Evolutionary conservation across 352 stramenopile species (phyloP).

Genomic region (Phytophthora pistaciae): DNA sequence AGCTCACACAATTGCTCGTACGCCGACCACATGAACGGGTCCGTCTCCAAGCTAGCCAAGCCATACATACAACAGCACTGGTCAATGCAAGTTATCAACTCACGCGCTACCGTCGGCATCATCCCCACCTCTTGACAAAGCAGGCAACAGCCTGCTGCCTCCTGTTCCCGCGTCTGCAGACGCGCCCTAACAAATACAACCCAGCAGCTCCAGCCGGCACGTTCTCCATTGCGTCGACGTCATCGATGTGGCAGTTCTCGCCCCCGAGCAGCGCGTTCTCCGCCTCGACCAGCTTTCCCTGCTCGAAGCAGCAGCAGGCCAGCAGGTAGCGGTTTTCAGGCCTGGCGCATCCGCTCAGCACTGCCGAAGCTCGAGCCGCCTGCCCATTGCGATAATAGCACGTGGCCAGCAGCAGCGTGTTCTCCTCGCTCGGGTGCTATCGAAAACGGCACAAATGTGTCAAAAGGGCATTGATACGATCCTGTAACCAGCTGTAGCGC

Average conservation of each 20-base stretch:
- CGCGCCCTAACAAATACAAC: constrained; percentile 92
- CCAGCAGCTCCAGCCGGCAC: constrained; percentile 90
- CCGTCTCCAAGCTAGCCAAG: constrained; percentile 84
- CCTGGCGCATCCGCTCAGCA: constrained; percentile 52
- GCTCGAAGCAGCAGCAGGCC: constrained; percentile 78
- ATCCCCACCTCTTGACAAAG: constrained; percentile 84
- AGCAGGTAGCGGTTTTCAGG: constrained; percentile 76
- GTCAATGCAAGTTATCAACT: constrained; percentile 7
- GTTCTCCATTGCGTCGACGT: constrained; percentile 35
- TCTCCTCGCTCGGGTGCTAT: constrained; percentile 66
- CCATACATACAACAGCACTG: constrained; percentile 6
- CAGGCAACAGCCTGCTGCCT: constrained; percentile 92
- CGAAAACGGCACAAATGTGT: constrained; percentile 30
- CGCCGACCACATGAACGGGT: constrained; percentile 93
- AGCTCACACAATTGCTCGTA: constrained; percentile 95
- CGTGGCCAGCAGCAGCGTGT: constrained; percentile 65
- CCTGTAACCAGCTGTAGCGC: constrained; percentile 8
- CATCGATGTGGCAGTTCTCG: constrained; percentile 34
- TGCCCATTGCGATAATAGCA: constrained; percentile 75
- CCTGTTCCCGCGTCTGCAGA: constrained; percentile 91
- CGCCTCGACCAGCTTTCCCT: constrained; percentile 80
- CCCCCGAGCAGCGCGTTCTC: constrained; percentile 91
- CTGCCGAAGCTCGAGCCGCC: constrained; percentile 56
- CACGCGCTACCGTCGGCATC: not conserved
- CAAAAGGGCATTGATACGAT: constrained; percentile 22